phyloP scores from a whole-genome alignment of 345 rosid genomes.

The Moringa oleifera region DNA sequence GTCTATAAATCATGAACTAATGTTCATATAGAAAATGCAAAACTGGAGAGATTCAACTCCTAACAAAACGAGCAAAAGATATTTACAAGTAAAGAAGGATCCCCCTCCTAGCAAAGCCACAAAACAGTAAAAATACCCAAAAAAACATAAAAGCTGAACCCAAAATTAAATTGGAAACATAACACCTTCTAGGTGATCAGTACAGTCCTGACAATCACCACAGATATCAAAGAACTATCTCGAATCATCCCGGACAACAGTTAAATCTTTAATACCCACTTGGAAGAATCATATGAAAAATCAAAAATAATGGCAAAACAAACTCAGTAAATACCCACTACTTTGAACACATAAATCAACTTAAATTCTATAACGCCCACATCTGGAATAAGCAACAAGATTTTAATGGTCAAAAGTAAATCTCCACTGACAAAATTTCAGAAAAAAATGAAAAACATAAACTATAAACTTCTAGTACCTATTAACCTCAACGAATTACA shows the following conservation, averaged over 20 bases:
- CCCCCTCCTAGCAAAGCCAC: background rate
- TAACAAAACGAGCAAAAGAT: no score
- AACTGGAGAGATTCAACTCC: no score
- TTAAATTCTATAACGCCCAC: background rate
- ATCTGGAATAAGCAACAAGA: background rate
- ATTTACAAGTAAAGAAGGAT: background rate
- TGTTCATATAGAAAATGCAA: no score
- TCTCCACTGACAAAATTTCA: background rate
- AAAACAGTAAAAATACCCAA: background rate
- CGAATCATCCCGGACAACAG: conserved; percentile 3
- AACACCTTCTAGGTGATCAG: no score
- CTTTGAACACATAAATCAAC: background rate
- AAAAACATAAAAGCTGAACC: background rate
- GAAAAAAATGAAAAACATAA: background rate
- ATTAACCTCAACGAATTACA: background rate
- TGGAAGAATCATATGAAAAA: background rate
- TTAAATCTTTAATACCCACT: background rate
- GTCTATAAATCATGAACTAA: no score
- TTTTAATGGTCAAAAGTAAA: no score
- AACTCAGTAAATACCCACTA: conserved; percentile 1
- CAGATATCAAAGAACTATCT: conserved; percentile 1
- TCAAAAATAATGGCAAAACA: background rate
- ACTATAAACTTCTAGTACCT: background rate
- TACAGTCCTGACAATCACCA: background rate
- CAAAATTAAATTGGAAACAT: no score